These are phyloP conservation scores for Dryas alaskensis DNA, from an alignment of 306 rosid genomes.

Conservation along the genomic window DNA sequence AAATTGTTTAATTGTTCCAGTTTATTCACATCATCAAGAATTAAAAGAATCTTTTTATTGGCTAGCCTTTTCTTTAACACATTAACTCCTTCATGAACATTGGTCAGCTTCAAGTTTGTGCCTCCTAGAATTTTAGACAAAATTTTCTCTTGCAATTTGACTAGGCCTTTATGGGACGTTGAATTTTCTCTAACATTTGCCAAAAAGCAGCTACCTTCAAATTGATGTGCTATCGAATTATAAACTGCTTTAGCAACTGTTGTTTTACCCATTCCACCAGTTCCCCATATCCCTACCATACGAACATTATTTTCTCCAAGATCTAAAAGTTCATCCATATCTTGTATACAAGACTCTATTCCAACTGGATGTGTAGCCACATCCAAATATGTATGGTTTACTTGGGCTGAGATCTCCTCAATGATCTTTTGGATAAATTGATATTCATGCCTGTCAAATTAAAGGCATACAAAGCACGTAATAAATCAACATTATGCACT, in stretches of 20 bases:
- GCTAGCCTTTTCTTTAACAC: background rate
- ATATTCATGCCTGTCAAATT: background rate
- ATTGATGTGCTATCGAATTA: background rate
- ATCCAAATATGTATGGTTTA: background rate
- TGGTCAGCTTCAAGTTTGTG: background rate
- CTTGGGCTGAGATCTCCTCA: background rate
- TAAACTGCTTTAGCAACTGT: background rate
- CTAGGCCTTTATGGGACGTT: background rate
- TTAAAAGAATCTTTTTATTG: background rate
- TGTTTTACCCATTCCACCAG: conserved; percentile 8
- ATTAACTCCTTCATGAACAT: background rate
- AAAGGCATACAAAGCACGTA: background rate
- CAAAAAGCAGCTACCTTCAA: background rate
- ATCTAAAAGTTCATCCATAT: background rate
- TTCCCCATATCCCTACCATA: background rate
- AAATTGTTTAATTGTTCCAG: background rate
- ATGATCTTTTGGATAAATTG: background rate
- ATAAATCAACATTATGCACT: no score
- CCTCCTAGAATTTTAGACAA: background rate
- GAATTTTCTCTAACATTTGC: conserved; percentile 1
- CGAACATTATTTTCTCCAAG: background rate
- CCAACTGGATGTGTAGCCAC: background rate
- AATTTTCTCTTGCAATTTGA: background rate
- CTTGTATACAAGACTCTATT: background rate
- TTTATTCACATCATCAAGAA: conserved; percentile 1